Evolutionary conservation across 2,329 filamentous ascomycete genomes (phyloP).

Genomic region (Orbilia brochopaga): DNA sequence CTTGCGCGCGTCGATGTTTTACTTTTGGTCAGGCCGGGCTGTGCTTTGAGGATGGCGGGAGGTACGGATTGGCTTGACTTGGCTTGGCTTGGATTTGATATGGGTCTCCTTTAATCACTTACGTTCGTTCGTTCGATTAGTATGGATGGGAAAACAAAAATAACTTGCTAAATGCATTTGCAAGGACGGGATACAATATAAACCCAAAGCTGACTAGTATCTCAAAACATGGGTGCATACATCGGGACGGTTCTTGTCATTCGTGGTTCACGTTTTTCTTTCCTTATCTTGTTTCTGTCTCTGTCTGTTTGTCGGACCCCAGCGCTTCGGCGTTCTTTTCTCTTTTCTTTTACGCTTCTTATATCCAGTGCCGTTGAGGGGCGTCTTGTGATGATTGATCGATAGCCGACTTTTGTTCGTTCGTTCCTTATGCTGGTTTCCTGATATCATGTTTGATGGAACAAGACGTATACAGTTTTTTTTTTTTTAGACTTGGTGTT

Average conservation of each 20-base stretch:
- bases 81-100: not conserved
- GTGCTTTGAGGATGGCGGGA: not conserved
- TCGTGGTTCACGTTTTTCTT: constrained; percentile 1
- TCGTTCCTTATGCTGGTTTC: constrained; percentile 21
- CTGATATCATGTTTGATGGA: not conserved
- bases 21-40: not conserved
- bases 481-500: constrained; percentile 50
- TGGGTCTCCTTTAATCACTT: not conserved
- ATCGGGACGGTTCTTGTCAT: constrained; percentile 20
- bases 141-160: not conserved
- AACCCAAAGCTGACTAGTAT: not conserved
- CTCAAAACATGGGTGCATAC: constrained; percentile 26
- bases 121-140: not conserved
- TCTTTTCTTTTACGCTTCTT: not conserved
- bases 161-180: not conserved
- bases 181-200: constrained; percentile 11
- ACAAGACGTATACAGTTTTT: constrained; percentile 44
- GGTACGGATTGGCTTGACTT: too few species aligned
- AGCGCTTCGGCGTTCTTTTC: constrained; percentile 4
- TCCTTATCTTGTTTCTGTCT: constrained; percentile 8
- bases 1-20: too few species aligned
- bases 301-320: too few species aligned
- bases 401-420: constrained; percentile 8
- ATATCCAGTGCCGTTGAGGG: not conserved
- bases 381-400: not conserved